These are phyloP conservation scores for Rhodotorula toruloides DNA, from an alignment of 768 basidiomycete species.

Conservation along the genomic window DNA sequence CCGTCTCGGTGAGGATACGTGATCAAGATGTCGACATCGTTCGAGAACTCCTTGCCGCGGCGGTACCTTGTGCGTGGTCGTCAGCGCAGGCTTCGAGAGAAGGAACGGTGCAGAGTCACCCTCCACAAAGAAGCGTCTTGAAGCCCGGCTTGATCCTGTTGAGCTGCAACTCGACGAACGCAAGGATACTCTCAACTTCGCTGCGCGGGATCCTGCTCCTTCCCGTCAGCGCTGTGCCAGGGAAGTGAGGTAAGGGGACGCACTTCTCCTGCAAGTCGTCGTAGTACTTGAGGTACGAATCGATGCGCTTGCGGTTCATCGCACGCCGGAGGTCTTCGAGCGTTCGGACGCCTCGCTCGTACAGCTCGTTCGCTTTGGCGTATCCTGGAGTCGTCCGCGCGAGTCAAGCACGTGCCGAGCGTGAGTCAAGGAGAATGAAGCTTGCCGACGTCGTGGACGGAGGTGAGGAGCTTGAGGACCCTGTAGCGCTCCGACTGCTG, in stretches of 20 bases:
- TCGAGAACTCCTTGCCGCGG: slow-evolving; percentile 11
- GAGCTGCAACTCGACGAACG: slow-evolving; percentile 19
- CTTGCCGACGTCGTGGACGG: slow-evolving; percentile 15
- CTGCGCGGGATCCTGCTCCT: slow-evolving; percentile 1
- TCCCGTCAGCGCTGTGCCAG: not conserved
- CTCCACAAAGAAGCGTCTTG: slow-evolving; percentile 5
- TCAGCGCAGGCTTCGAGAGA: not conserved
- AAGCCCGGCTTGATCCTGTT: slow-evolving; percentile 4
- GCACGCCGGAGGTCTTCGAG: not conserved
- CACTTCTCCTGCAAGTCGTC: slow-evolving; percentile 1
- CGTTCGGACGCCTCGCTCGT: not conserved
- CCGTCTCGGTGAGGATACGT: slow-evolving; percentile 14
- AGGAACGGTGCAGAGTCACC: not conserved
- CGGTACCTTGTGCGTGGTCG: slow-evolving; percentile 6
- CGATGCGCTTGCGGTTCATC: not conserved
- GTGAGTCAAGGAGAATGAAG: too few relatives aligned
- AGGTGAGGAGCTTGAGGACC: not conserved
- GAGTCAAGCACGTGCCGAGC: not conserved
- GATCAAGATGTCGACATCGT: slow-evolving; percentile 27
- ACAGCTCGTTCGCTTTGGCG: not conserved
- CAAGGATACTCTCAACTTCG: slow-evolving; percentile 20
- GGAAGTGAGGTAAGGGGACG: not conserved
- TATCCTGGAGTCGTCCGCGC: not conserved
- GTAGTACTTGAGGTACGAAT: not conserved
- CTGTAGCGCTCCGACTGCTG: not conserved